phyloP scores from a whole-genome alignment of 345 rosid species.

The Arabis alpina region DNA sequence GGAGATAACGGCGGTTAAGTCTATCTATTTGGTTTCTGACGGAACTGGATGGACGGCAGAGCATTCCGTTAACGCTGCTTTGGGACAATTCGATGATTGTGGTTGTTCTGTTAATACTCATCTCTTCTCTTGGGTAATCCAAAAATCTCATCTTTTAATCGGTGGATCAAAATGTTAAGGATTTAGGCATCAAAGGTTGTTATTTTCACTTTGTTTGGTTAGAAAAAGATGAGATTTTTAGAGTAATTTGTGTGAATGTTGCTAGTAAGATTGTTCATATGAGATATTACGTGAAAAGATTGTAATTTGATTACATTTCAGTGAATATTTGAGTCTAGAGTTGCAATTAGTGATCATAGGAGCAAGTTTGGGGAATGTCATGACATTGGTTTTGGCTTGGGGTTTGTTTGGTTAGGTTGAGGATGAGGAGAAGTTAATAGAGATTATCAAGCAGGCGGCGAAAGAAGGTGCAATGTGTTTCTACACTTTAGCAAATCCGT shows the following conservation, averaged over 20 bases:
- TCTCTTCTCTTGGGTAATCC: slow-evolving; percentile 83
- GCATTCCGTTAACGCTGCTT: slow-evolving; percentile 79
- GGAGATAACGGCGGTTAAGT: slow-evolving; percentile 49
- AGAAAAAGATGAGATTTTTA: background rate
- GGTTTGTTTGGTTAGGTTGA: slow-evolving; percentile 56
- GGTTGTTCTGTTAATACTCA: slow-evolving; percentile 81
- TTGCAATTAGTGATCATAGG: slow-evolving; percentile 10
- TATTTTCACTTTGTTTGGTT: background rate
- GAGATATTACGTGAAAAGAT: too few relatives aligned
- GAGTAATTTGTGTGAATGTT: slow-evolving; percentile 4
- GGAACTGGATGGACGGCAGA: slow-evolving; percentile 97
- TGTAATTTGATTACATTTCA: background rate
- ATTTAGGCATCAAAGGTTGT: too few relatives aligned
- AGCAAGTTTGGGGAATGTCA: background rate
- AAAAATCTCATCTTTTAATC: background rate
- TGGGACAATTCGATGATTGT: slow-evolving; percentile 84
- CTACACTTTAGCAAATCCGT: slow-evolving; percentile 82
- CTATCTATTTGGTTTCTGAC: slow-evolving; percentile 86
- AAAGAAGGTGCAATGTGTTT: slow-evolving; percentile 75
- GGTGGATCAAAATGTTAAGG: too few relatives aligned
- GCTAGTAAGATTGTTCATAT: background rate
- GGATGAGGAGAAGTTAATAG: slow-evolving; percentile 66
- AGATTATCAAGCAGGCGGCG: slow-evolving; percentile 79
- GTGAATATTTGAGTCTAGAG: background rate
- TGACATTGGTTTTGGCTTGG: background rate